phyloP scores from a whole-genome alignment of 2,329 filamentous ascomycete genomes.

The Stachybotrys echinatus region DNA sequence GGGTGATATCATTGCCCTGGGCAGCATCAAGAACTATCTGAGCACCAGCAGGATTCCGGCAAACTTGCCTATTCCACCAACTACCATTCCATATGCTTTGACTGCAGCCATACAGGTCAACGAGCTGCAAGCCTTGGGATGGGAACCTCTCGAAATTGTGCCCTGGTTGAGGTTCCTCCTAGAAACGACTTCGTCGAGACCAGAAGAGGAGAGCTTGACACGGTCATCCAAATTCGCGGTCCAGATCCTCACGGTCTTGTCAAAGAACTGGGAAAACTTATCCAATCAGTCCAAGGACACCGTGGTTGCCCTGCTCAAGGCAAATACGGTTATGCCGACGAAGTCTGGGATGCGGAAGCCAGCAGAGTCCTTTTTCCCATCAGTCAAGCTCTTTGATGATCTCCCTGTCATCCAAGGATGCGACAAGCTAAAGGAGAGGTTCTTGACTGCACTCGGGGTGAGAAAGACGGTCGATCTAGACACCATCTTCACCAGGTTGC shows the following conservation, averaged over 20 bases:
- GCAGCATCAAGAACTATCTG: slow-evolving; percentile 69
- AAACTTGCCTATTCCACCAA: slow-evolving; percentile 73
- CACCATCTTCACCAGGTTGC: slow-evolving; percentile 83
- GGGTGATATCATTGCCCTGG: slow-evolving; percentile 71
- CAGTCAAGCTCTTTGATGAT: slow-evolving; percentile 93
- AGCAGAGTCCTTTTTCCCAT: slow-evolving; percentile 81
- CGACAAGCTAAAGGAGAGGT: slow-evolving; percentile 82
- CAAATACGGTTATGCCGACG: slow-evolving; percentile 77
- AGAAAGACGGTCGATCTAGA: slow-evolving; percentile 93
- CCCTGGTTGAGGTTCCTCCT: slow-evolving; percentile 82
- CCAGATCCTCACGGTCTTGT: slow-evolving; percentile 72
- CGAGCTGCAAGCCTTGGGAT: slow-evolving; percentile 77
- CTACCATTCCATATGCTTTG: slow-evolving; percentile 79
- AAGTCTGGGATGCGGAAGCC: slow-evolving; percentile 86
- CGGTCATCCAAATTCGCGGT: slow-evolving; percentile 68
- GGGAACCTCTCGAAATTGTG: slow-evolving; percentile 78
- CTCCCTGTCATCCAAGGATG: slow-evolving; percentile 75
- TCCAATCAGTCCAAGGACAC: slow-evolving; percentile 60
- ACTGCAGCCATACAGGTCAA: slow-evolving; percentile 62
- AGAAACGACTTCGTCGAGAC: slow-evolving; percentile 55
- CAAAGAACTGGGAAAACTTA: slow-evolving; percentile 86
- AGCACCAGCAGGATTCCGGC: slow-evolving; percentile 73
- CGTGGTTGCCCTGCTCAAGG: slow-evolving; percentile 59
- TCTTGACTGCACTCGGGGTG: slow-evolving; percentile 76
- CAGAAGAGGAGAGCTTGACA: slow-evolving; percentile 64